Evolutionary conservation across 371 early-diverging fungal genomes (phyloP).

Genomic region (Phascolomyces articulosus): DNA sequence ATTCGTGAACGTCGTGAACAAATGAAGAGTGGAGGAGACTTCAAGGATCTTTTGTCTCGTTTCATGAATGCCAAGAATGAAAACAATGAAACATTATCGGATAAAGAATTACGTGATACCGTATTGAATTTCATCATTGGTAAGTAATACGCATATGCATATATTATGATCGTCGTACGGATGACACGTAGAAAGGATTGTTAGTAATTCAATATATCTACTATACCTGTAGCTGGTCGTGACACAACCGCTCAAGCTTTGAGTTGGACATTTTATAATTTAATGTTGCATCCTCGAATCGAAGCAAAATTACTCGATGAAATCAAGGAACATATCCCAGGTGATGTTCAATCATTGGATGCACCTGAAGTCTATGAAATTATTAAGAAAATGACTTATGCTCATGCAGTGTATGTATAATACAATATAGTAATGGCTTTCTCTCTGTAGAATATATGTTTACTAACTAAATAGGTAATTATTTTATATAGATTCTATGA

Average conservation of each 20-base stretch:
- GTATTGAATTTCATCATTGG: constrained; percentile 73
- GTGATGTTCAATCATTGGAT: constrained; percentile 35
- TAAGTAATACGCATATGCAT: too few species aligned
- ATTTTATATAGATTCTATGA: constrained; percentile 60
- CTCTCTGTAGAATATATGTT: too few species aligned
- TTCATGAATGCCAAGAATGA: constrained; percentile 63
- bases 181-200: too few species aligned
- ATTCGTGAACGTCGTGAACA: constrained; percentile 39
- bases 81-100: constrained; percentile 50
- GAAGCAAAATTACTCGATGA: constrained; percentile 62
- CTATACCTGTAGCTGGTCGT: too few species aligned
- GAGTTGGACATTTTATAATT: constrained; percentile 66
- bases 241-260: constrained; percentile 75
- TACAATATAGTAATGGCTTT: too few species aligned
- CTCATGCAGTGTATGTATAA: constrained; percentile 58
- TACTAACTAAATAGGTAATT: too few species aligned
- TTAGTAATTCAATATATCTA: too few species aligned
- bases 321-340: constrained; percentile 36
- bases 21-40: constrained; percentile 32
- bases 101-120: constrained; percentile 56
- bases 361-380: constrained; percentile 41
- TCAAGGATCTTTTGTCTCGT: constrained; percentile 61
- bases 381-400: constrained; percentile 53
- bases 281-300: constrained; percentile 51
- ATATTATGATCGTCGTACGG: too few species aligned